These are phyloP conservation scores for Eimeria acervulina DNA, from an alignment of 169 alveolate genomes.

Conservation along the genomic window DNA sequence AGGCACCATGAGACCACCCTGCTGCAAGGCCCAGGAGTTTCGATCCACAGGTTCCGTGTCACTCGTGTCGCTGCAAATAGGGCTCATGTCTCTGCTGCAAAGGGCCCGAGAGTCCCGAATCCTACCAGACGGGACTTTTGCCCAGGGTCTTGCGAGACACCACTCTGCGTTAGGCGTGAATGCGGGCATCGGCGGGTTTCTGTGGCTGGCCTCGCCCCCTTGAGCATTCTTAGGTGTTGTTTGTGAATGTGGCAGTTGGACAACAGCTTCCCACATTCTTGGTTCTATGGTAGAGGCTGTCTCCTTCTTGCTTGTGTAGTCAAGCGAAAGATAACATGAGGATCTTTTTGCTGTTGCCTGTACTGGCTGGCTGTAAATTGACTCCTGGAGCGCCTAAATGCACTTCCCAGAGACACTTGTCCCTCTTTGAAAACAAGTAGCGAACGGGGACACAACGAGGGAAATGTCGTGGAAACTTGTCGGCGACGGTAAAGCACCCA, in stretches of 20 bases:
- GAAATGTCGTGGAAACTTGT: not conserved
- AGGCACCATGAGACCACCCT: not conserved
- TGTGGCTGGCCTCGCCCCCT: slow-evolving; percentile 36
- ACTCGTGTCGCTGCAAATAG: slow-evolving; percentile 66
- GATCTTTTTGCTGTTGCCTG: not conserved
- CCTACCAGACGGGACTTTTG: not conserved
- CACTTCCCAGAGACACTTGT: not conserved
- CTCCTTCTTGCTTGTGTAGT: not conserved
- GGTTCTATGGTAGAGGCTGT: not conserved
- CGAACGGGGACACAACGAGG: not conserved
- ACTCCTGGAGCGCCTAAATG: not conserved
- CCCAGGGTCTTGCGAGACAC: slow-evolving; percentile 34
- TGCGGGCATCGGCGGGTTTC: not conserved
- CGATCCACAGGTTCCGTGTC: slow-evolving; percentile 49
- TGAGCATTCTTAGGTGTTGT: not conserved
- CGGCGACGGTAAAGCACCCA: not conserved
- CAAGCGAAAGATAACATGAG: slow-evolving; percentile 2
- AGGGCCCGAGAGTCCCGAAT: not conserved
- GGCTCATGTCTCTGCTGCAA: slow-evolving; percentile 67
- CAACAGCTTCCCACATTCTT: slow-evolving; percentile 37
- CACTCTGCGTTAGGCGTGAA: slow-evolving; percentile 11
- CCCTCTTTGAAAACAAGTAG: not conserved
- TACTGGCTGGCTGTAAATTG: not conserved
- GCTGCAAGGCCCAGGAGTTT: slow-evolving; percentile 21
- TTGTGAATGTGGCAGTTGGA: not conserved